Conservation (phyloP, 441 rosid species). For the Gossypium lobatum region DNA sequence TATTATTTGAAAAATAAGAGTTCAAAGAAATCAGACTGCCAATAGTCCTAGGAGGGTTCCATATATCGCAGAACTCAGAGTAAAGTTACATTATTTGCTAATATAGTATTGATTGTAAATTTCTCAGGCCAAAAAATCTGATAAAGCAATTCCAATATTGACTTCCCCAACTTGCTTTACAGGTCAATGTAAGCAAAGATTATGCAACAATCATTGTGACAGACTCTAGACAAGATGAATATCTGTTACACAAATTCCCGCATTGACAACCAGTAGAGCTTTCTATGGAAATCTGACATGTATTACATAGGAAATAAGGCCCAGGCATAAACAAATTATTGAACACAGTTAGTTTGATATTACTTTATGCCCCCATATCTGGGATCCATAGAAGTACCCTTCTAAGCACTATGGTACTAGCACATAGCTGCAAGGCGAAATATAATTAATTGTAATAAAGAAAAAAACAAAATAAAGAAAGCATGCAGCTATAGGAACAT, state of each 20-base stretch:
- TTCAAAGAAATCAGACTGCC: not conserved
- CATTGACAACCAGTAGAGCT: not conserved
- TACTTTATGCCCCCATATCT: not conserved
- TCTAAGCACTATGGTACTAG: not conserved
- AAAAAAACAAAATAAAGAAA: not conserved
- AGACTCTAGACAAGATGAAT: not conserved
- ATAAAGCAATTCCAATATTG: not conserved
- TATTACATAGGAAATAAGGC: not conserved
- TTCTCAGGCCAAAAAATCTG: not conserved
- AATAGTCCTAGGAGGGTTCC: not conserved
- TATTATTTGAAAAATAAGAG: not conserved
- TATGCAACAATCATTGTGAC: not conserved
- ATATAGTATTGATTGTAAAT: not conserved
- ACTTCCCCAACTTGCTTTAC: not conserved
- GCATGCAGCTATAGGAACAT: not conserved
- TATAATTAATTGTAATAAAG: not conserved
- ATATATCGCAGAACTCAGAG: conserved; percentile 4
- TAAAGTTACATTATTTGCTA: not conserved
- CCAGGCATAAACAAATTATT: not conserved
- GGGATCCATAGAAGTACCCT: not conserved
- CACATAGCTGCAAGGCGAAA: not conserved
- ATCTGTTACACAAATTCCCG: not conserved
- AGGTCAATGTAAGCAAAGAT: not conserved
- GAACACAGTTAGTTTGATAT: not conserved
- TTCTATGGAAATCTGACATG: conserved; percentile 1